Base-by-base conservation (phyloP, 805 yeast species). In the Saccharomycopsis sp. region DNA sequence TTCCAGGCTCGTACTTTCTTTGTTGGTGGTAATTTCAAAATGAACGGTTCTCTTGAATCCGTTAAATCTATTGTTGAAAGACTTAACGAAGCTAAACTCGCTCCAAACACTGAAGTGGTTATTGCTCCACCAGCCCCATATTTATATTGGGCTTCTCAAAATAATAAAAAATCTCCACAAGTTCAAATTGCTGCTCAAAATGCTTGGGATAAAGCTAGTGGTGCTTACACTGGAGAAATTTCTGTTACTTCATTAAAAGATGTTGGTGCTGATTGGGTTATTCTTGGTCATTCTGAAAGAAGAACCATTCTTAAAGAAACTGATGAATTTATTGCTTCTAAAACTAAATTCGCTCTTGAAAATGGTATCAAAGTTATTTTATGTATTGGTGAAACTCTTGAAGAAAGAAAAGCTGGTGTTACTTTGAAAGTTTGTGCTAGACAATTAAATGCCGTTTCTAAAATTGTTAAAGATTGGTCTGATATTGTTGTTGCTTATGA, bases 1-100 rank as follows among this genome's bases (percentile, higher is more conserved):
- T 21, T 32, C 9, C 25, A 45, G 94, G 79, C 94, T 62, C 83
- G 95, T 69, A 75, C 72, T 66, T 92, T 89, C 71, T 88, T 92
- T 66, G 95, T 92, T 60, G 98, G 98, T 57, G 98, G 98, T 60
- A 92, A 92, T 87, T 89, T 92, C 77, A 92, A 92, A 69, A 80
- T 92, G 85, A 92, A 92, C 76, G 98, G 98, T 62, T 69, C 94
- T 60, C 79, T 79, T 67, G 75, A 73, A 56, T 81, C 92, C 55
- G 83, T 92, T 64, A 74, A 76, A 63, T 67, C 75, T 53, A 88
- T 92, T 60, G 80, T 89, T 49, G 88, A 77, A 51, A 70, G 77
- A 68, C 75, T 92, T 60, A 89, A 89, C 74, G 61, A 66, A 40
- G 81, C 94, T 51, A 69, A 74, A 38, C 69, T 92, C 52, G 83